Base-by-base conservation (phyloP, 371 early-diverging fungal species). In the Mucor lusitanicus region DNA sequence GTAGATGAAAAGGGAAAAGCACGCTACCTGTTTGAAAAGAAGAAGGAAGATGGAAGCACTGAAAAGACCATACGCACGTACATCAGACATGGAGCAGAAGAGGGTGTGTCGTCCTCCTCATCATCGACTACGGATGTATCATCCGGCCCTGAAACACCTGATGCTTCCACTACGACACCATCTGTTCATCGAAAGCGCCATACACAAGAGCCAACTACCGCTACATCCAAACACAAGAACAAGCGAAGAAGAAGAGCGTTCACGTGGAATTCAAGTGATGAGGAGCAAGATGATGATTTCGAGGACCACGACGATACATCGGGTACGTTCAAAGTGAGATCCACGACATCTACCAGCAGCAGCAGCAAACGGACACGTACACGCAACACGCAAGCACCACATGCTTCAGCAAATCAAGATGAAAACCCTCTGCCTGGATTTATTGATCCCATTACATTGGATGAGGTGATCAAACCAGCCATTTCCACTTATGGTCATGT, bases 401-500 rank as follows among this genome's bases (percentile, higher is more conserved):
- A 66, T 5, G 68, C 75, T 0, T 50, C 37, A 7, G 82, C 33
- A 33, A 30, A 30, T 3, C 33, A 91, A 48, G 78, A 80, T 0
- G 70, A 77, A 65, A 96, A 96, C 77, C 96, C 97, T 17, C 77
- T 97, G 21, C 94, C 96, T 13, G 96, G 94, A 1, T 92, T 96
- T 71, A 86, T 94, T 40, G 97, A 97, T 68, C 97, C 97, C 12
- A 96, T 97, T 68, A 96, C 96, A 8, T 75, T 96, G 48, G 96
- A 97, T 63, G 90, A 90, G 46, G 93, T 97, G 25, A 85, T 90
- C 17, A 94, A 92, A 65, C 97, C 97, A 6, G 96, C 97, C 5
- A 96, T 97, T 58, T 96, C 96, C 23, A 95, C 94, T 61, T 96
- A 93, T 72, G 97, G 97, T 21, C 97, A 96, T 82, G 96, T 97